Base-by-base conservation (phyloP, 2,329 filamentous ascomycete species). In the Penicillium hesseltinei region DNA sequence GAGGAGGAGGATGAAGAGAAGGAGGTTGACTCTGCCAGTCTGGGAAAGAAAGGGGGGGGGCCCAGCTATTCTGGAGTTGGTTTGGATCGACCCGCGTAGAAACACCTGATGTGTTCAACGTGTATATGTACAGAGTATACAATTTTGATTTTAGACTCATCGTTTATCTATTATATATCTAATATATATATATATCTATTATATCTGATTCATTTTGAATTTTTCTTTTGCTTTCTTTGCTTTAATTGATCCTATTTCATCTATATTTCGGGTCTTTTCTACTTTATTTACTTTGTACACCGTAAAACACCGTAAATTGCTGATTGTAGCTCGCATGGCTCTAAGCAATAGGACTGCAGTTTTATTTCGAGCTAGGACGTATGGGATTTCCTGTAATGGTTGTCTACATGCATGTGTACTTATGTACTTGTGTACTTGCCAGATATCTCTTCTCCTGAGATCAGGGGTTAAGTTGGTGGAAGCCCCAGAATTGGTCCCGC, bases 21-120 rank as follows among this genome's bases (percentile, higher is more conserved):
- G 58, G 59, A 59, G 49, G 56, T 51, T 63, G 62, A 58, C 62
- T 64, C 39, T 45, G 17, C 50, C 50, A 52, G 63, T 65, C 63
- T 63, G 64, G 66, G 63, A 69, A 68, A 73, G 69, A 69, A 69
- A 72, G 67, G 66, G 68, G 70, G 44, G n/a, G 13, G 29, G n/a
- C 35, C 62, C 65, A 64, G 64, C 60, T 64, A 64, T 64, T 64
- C 56, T 62, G 56, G 52, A 60, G 61, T 60, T 58, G 55, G 59
- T 62, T 60, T 63, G 62, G 62, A 64, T 64, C 57, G 57, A 59
- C 61, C 59, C 60, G 54, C 46, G 40, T 54, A 45, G 57, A 51
- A 45, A 47, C 53, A 46, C 57, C 54, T 53, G 42, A 52, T 56
- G 43, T 46, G 23, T 53, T 47, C 27, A 21, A 33, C 6, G 36